Base-by-base conservation (phyloP, 2,329 filamentous ascomycete species). In the Ceratocystis cubensis region DNA sequence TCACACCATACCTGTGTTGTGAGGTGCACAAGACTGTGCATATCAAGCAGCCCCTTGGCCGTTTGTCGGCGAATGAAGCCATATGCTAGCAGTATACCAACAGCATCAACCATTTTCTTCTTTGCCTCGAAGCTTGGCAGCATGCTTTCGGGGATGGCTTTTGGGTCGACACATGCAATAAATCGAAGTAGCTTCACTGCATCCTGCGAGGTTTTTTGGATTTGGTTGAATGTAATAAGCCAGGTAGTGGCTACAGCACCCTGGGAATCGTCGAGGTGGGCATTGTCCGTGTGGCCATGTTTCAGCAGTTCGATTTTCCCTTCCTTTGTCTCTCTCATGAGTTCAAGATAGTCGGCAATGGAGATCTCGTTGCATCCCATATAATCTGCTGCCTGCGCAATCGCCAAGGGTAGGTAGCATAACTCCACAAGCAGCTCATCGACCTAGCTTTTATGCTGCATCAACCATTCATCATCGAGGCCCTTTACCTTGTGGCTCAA, bases 321-420 rank as follows among this genome's bases (percentile, higher is more conserved):
- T 3, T 25, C 17, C 7, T 13, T 1, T 10, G 48, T 1, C 4
- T 10, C 3, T 25, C 10, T 13, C 4, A 53, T 1, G n/a, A 22
- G 15, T 25, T 28, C 17, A 15, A 53, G 15, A 13, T 53, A 53
- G 45, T 33, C 50, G 17, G 56, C 20, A 17, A 63, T 22, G 15
- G 28, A 4, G 13, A 41, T 30, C 3, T 37, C 8, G 0, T 63
- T 68, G 20, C 28, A 41, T n/a, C 56, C 66, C 20, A 70, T 66
- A 22, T 70, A 70, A 13, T 66, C 66, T 2, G 68, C 63, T 13
- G 69, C 70, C 50, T 70, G 69, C 0, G 28, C 48, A 28, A 71
- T 71, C 1, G 69, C 69, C 45, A 71, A 56, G 1, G 69, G 69
- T 2, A 69, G 65, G 50, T 67, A 53, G 13, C 50, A 53, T 1